Evolutionary conservation across 441 rosid species (phyloP), one percentile per base, ranked within the genome.

Genomic region (Manihot esculenta): DNA sequence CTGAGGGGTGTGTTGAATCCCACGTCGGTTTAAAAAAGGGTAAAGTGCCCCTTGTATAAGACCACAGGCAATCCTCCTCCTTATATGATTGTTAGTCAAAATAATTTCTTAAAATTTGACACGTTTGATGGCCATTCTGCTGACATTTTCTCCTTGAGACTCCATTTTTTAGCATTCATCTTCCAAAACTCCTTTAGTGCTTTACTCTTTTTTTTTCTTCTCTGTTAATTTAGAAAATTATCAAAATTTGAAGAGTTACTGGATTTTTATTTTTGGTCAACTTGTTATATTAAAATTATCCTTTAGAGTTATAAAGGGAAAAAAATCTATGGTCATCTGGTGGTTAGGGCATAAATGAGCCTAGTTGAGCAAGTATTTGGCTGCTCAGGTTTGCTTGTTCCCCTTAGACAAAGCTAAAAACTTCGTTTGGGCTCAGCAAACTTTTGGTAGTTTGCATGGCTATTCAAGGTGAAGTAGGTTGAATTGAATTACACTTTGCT

Each of bases 41-140:
- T 33, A 3, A 7, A 0, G 38, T 33, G 38, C 38, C 38, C 38
- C 38, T 33, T 33, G n/a, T n/a, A 33, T 33, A 33, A 33, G 38
- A 3, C 38, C 38, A 33, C 6, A 7, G 38, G 38, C 38, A 33
- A 4, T 7, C 38, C 38, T 33, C 38, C 38, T 7, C 38, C 38
- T 33, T 33, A 33, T 59, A 51, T 48, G 49, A 61, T 45, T 69
- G 63, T 50, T 57, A 54, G 42, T 72, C 44, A 51, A 45, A 57
- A n/a, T 42, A 61, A 53, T 41, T 50, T 70, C 48, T 57, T 56
- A 24, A 48, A 27, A 26, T 4, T 14, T 23, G 13, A 44, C 2
- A 8, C 54, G 5, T n/a, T 4, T 33, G 17, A 12, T 51, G 38
- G 33, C 13, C 33, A 53, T 13, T 30, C 57, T 20, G 5, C 13